Evolutionary conservation across 2,329 filamentous ascomycete genomes (phyloP), one percentile per base, ranked within the genome.

Genomic region (Xylaria sp.): DNA sequence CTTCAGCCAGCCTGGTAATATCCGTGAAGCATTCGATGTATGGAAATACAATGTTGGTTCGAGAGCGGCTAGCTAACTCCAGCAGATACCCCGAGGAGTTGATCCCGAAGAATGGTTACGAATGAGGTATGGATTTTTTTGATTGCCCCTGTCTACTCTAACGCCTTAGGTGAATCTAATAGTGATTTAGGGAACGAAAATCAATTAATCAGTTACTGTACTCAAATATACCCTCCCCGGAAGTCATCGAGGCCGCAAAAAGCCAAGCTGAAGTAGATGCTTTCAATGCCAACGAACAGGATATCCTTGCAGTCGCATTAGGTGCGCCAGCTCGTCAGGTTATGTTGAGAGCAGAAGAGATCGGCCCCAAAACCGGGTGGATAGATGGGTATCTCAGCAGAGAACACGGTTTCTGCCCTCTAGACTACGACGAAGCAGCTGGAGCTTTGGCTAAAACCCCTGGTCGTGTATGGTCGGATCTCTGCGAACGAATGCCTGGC

Each of bases 271-370:
- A 83, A 66, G 80, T 86, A 36, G 85, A 87, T 70, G 76, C 78
- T 6, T 79, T 87, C 18, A 84, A 83, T 50, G 81, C 80, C 2
- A 78, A 78, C 60, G 84, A 86, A 63, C 80, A 82, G 34, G 83
- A 86, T 59, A 75, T 87, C 4, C 78, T 87, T 1, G 85, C 85
- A 15, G 80, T 85, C 6, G 85, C 85, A 1, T 79, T 87, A 5
- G 85, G 85, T 1, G 85, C 85, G 0, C 85, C 85, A 1, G 85
- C 84, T 25, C 81, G 85, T 12, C 85, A 86, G 72, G 85, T 87
- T 4, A 83, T 87, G 64, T 74, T 85, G 28, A 77, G 85, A 43
- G 85, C 85, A 13, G 84, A 87, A 70, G 82, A 85, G 36, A 82
- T 87, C n/a, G 85, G 85, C 0, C 77, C 81, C 0, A 74, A 75